Evolutionary conservation across 768 basidiomycete genomes (phyloP), one percentile per base, ranked within the genome.

Genomic region (Tricholoma matsutake): DNA sequence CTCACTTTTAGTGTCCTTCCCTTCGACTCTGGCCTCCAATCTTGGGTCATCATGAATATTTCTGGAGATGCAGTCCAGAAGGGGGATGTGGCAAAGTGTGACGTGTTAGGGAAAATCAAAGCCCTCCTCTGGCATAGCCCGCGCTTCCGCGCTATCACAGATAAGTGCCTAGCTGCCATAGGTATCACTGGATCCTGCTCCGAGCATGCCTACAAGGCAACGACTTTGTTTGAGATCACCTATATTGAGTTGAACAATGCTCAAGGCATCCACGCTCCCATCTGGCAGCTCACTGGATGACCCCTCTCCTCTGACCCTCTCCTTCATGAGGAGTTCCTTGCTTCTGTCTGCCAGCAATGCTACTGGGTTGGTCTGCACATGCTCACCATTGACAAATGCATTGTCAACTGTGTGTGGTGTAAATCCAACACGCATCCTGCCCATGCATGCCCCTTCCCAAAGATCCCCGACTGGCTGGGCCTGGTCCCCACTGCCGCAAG

Each of bases 21-120:
- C 1, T 62, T 62, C 16, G 16, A 57, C 25, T 57, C 22, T n/a
- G 34, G 31, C 3, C 37, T 58, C n/a, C 25, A 20, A 25, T 58
- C 52, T 1, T 62, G 61, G 39, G 52, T 62, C 9, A 57, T 62
- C 29, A 55, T 45, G 32, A 62, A 62, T 52, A 57, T 62, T 6
- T 57, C 56, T 8, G 57, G 61, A 16, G 56, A 45, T 47, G 53
- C 61, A 2, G 61, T 62, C 2, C 35, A 47, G n/a, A n/a, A 45
- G 10, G 29, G 56, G 8, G 22, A 43, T 2, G 41, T 9, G 14
- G 29, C 0, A 18, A 56, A n/a, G 20, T 31, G 20, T 51, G 47
- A 35, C 22, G 57, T 54, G 6, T 35, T 59, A 9, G 54, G 61
- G 5, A 31, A 14, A 1, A 49, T 62, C 41, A 62, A 62, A 14